Conservation (phyloP, 2,329 filamentous ascomycete genomes). For the Hortaea werneckii region DNA sequence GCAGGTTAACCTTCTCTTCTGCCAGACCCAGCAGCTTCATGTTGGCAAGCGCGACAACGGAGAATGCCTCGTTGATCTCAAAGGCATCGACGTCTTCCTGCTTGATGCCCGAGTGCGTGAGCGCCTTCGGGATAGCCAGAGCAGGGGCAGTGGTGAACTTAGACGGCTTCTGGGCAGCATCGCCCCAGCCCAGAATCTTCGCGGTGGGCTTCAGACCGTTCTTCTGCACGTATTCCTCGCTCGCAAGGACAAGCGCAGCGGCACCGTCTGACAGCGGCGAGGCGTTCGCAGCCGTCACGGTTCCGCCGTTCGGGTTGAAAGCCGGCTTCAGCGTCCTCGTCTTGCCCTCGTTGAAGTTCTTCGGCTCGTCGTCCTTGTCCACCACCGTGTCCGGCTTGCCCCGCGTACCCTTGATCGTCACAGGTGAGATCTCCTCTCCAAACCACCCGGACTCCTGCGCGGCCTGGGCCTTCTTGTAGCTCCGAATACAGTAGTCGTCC, state of each 20-base stretch:
- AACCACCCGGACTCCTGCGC: slow-evolving; percentile 76
- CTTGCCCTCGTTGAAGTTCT: slow-evolving; percentile 58
- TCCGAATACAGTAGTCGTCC: slow-evolving; percentile 90
- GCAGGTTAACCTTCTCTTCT: slow-evolving; percentile 85
- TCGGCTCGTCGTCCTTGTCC: slow-evolving; percentile 86
- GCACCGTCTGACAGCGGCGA: slow-evolving; percentile 94
- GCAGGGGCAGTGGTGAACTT: slow-evolving; percentile 94
- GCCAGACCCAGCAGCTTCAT: slow-evolving; percentile 76
- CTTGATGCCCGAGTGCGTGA: slow-evolving; percentile 82
- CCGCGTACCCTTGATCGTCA: slow-evolving; percentile 77
- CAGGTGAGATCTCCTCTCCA: slow-evolving; percentile 73
- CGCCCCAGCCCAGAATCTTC: slow-evolving; percentile 95
- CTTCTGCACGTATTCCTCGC: slow-evolving; percentile 86
- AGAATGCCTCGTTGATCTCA: slow-evolving; percentile 99
- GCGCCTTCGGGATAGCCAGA: slow-evolving; percentile 90
- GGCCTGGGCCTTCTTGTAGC: slow-evolving; percentile 86
- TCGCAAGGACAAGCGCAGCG: slow-evolving; percentile 83
- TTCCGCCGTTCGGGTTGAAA: slow-evolving; percentile 62
- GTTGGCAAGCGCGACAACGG: slow-evolving; percentile 90
- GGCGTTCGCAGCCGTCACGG: slow-evolving; percentile 91
- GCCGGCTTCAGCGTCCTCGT: slow-evolving; percentile 51
- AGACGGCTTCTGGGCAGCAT: slow-evolving; percentile 80
- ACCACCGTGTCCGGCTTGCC: slow-evolving; percentile 78
- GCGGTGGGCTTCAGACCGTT: slow-evolving; percentile 83
- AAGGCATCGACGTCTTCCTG: slow-evolving; percentile 77